Evolutionary conservation across 768 basidiomycete genomes (phyloP).

Genomic region (Trametes villosa): DNA sequence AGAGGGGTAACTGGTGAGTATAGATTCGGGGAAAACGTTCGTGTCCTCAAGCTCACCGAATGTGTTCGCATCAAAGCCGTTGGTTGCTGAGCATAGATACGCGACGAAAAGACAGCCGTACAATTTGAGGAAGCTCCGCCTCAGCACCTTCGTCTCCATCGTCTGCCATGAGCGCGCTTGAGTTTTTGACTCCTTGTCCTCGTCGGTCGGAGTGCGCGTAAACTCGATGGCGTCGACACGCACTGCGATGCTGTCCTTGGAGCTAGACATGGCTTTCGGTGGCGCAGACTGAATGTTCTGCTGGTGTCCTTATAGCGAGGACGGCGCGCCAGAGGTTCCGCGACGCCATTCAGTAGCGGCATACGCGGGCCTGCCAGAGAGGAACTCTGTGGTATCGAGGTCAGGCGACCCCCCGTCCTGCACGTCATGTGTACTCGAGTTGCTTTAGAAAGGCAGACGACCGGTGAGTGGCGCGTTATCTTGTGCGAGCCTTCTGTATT

Average conservation of each 20-base stretch:
- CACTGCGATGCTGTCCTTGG: conserved; percentile 11
- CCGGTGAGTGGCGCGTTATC: too few species aligned
- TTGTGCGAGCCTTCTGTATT: too few species aligned
- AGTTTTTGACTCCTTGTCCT: neutral
- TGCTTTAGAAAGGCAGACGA: too few species aligned
- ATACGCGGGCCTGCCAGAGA: neutral
- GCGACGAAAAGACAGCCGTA: conserved; percentile 31
- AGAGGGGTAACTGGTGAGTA: neutral
- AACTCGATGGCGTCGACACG: conserved; percentile 4
- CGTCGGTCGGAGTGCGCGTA: neutral
- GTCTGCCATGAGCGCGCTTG: neutral
- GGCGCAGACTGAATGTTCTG: neutral
- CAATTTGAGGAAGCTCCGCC: conserved; percentile 21
- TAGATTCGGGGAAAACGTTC: neutral
- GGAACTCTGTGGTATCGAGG: neutral
- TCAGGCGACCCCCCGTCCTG: neutral
- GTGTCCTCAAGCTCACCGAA: conserved; percentile 23
- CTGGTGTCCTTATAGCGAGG: neutral
- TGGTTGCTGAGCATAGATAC: conserved; percentile 34
- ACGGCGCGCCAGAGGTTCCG: neutral
- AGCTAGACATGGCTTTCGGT: neutral
- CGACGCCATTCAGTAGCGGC: neutral
- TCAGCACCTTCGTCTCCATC: neutral
- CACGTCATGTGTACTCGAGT: neutral
- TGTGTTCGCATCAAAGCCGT: conserved; percentile 36